phyloP scores from a whole-genome alignment of 768 basidiomycete genomes.

The Kwoniella sp. region DNA sequence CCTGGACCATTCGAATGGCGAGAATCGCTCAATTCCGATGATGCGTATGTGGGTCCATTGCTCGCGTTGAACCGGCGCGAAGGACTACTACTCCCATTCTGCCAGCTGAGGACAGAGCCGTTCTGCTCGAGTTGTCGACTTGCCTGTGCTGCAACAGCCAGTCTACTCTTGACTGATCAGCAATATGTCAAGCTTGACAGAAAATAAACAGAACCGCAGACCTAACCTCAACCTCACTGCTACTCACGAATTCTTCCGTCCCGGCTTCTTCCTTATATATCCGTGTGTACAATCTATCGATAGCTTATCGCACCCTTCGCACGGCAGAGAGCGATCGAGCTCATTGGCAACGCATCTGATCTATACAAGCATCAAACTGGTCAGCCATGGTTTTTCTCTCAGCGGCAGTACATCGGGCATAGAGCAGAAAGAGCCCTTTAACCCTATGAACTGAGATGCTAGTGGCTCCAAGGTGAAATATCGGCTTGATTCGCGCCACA shows the following conservation, averaged over 20 bases:
- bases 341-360: slow-evolving; percentile 36
- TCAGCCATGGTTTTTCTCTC: too few species aligned
- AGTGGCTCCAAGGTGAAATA: too few species aligned
- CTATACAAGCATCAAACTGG: slow-evolving; percentile 17
- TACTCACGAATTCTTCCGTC: slow-evolving; percentile 47
- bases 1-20: not conserved
- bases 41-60: not conserved
- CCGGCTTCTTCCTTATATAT: slow-evolving; percentile 50
- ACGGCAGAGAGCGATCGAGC: slow-evolving; percentile 12
- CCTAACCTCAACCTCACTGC: too few species aligned
- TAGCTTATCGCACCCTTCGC: slow-evolving; percentile 42
- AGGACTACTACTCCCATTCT: not conserved
- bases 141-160: not conserved
- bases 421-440: too few species aligned
- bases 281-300: slow-evolving; percentile 35
- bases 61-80: too few species aligned
- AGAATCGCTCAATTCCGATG: not conserved
- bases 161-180: not conserved
- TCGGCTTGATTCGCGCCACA: too few species aligned
- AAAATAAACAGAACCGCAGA: too few species aligned
- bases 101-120: not conserved
- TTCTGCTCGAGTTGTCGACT: not conserved
- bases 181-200: not conserved
- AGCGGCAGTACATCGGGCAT: too few species aligned
- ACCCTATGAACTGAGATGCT: too few species aligned